Evolutionary conservation across 768 basidiomycete genomes (phyloP), one percentile per base, ranked within the genome.

Genomic region (Pleurotus citrinopileatus): DNA sequence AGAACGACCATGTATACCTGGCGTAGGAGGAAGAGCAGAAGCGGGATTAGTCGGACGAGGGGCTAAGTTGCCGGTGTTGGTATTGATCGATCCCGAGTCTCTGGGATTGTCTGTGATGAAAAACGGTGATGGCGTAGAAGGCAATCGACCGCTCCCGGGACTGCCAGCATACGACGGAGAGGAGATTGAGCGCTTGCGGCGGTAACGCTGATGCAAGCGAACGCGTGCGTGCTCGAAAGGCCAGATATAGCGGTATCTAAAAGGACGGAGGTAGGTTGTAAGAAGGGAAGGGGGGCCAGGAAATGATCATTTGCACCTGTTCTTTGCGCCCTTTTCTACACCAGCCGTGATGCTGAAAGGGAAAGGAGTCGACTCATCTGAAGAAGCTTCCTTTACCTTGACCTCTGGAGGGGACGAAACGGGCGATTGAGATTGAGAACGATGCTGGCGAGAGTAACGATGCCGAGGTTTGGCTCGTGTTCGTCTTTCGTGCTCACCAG

Each of bases 201-300:
- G 48, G 34, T 51, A 51, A 36, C 48, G 48, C n/a, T 51, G 65
- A 53, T 78, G 73, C 50, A 98, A 74, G 43, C 87, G 79, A 3
- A 98, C 94, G 34, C 96, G 86, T 19, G 95, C 89, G 63, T 95
- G 93, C 64, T 96, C 94, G 59, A 94, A 98, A 0, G 96, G 96
- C 92, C 94, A 98, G 54, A 98, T 97, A 66, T 98, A 89, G 55
- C 89, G 87, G 72, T 97, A 98, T 57, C 93, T 94, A 58, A 27
- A 45, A 12, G 28, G 59, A 57, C 19, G 9, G 8, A 37, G 47
- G 17, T 25, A 36, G 32, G 22, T 25, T 19, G 53, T 47, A 9
- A 23, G 8, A 2, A 52, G 13, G 15, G 22, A 27, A 43, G 44
- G 25, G 34, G 26, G 10, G 34, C 28, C 17, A 50, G 23, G 32